These are phyloP conservation scores for Diutina pseudorugosa DNA, from an alignment of 1,139 yeast genomes.

Conservation along the genomic window DNA sequence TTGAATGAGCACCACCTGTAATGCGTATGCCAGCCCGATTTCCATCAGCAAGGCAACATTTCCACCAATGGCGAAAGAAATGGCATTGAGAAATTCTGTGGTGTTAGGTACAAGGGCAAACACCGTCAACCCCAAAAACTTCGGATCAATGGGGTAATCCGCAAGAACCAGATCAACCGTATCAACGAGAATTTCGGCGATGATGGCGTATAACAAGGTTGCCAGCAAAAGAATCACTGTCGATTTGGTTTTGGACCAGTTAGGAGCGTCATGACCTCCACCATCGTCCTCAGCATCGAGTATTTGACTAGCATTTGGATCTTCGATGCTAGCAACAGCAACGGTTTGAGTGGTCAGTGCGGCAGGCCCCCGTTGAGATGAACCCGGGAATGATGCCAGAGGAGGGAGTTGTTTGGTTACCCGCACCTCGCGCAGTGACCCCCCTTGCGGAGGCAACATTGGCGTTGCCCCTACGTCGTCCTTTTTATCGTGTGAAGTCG, in stretches of 20 bases:
- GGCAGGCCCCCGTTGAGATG: neutral
- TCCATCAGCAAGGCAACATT: slow-evolving; percentile 95
- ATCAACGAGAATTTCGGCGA: slow-evolving; percentile 90
- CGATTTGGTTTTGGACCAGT: slow-evolving; percentile 86
- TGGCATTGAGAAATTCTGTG: slow-evolving; percentile 93
- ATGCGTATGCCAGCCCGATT: slow-evolving; percentile 93
- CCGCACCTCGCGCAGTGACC: neutral
- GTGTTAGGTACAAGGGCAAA: slow-evolving; percentile 96
- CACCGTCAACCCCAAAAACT: slow-evolving; percentile 83
- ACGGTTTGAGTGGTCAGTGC: neutral
- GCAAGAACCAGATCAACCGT: slow-evolving; percentile 84
- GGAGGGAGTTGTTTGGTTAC: neutral
- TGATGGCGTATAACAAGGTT: slow-evolving; percentile 77
- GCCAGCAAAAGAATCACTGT: slow-evolving; percentile 77
- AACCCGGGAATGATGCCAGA: neutral
- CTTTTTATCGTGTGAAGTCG: slow-evolving; percentile 31
- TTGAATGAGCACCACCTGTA: slow-evolving; percentile 91
- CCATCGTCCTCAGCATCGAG: slow-evolving; percentile 18
- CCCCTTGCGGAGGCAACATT: neutral
- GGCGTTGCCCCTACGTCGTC: neutral
- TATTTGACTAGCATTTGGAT: neutral
- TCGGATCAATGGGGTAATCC: slow-evolving; percentile 71
- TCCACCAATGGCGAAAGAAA: slow-evolving; percentile 91
- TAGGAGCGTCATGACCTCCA: slow-evolving; percentile 93
- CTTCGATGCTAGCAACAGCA: neutral